Percentiles rank a stretch among this genome's conserved stretches.
phyloP scores from a whole-genome alignment of 106 monocot species.

The Dendrobium huoshanense region DNA sequence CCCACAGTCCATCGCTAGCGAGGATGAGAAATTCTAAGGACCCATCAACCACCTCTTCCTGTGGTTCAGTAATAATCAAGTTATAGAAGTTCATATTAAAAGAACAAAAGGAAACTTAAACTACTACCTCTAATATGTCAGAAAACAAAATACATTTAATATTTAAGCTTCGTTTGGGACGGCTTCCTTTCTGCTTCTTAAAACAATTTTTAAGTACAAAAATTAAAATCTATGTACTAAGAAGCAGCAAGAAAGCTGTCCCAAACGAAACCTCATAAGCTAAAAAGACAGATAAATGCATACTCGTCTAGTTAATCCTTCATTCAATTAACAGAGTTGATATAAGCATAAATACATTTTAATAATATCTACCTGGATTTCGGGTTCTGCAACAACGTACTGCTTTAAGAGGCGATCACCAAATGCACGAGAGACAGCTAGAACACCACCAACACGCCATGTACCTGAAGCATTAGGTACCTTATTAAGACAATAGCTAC shows the following conservation, averaged over 20 bases:
- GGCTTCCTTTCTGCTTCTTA: no score
- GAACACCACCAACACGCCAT: slow-evolving; percentile 65
- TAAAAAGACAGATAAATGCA: neutral
- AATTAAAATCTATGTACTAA: no score
- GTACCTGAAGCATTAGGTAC: slow-evolving; percentile 24
- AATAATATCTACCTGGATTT: slow-evolving; percentile 39
- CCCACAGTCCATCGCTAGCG: slow-evolving; percentile 83
- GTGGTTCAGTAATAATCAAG: neutral
- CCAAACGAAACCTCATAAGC: neutral
- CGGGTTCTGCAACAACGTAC: slow-evolving; percentile 62
- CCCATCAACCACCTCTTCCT: slow-evolving; percentile 67
- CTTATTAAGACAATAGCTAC: neutral
- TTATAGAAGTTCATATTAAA: neutral
- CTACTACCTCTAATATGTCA: neutral
- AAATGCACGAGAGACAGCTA: slow-evolving; percentile 66
- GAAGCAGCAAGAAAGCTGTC: no score
- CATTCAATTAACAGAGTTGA: neutral
- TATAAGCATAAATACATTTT: neutral
- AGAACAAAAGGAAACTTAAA: neutral
- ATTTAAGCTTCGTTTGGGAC: neutral
- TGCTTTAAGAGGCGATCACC: slow-evolving; percentile 55
- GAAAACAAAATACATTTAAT: neutral
- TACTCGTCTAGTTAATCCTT: neutral
- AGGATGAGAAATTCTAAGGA: slow-evolving; percentile 77
- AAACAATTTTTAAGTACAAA: no score